A percentile compares a stretch with the other conserved stretches of the same genome.
Conservation (phyloP, 805 yeast genomes). For the Lipomyces sp. region DNA sequence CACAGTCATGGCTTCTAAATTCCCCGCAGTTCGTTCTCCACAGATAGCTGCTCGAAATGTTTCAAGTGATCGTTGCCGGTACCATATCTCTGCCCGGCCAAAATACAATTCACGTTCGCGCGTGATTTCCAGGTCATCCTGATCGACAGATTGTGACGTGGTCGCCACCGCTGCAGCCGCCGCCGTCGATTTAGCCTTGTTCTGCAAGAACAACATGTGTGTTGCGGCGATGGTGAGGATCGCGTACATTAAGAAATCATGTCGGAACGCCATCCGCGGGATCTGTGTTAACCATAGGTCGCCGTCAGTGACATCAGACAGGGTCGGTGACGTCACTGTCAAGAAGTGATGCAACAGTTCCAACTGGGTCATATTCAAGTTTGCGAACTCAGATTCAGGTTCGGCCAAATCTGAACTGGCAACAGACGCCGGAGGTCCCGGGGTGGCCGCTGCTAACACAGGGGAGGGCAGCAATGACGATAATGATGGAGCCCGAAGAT, state of each 20-base stretch:
- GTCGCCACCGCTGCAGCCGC: neutral
- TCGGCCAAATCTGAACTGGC: constrained; percentile 6
- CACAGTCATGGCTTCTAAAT: constrained; percentile 34
- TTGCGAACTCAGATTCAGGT: constrained; percentile 27
- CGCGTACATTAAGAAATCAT: constrained; percentile 36
- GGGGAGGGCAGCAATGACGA: neutral
- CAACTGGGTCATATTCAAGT: constrained; percentile 33
- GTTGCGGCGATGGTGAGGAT: constrained; percentile 37
- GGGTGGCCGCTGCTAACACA: constrained; percentile 4
- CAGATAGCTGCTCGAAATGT: constrained; percentile 35
- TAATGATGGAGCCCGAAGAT: neutral
- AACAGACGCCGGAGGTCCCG: constrained; percentile 1
- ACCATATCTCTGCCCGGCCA: constrained; percentile 37
- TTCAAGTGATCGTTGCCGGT: constrained; percentile 36
- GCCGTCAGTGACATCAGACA: constrained; percentile 34
- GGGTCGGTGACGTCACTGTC: constrained; percentile 35
- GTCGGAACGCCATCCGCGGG: constrained; percentile 35
- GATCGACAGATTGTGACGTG: neutral
- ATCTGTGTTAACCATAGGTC: constrained; percentile 36
- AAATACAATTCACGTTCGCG: constrained; percentile 26
- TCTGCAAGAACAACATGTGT: constrained; percentile 28
- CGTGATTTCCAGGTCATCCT: constrained; percentile 2
- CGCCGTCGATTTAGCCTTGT: neutral
- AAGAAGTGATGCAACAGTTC: constrained; percentile 36
- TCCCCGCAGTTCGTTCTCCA: constrained; percentile 30